phyloP scores from a whole-genome alignment of 495 filamentous ascomycete genomes.

The Chaetomium fimeti region DNA sequence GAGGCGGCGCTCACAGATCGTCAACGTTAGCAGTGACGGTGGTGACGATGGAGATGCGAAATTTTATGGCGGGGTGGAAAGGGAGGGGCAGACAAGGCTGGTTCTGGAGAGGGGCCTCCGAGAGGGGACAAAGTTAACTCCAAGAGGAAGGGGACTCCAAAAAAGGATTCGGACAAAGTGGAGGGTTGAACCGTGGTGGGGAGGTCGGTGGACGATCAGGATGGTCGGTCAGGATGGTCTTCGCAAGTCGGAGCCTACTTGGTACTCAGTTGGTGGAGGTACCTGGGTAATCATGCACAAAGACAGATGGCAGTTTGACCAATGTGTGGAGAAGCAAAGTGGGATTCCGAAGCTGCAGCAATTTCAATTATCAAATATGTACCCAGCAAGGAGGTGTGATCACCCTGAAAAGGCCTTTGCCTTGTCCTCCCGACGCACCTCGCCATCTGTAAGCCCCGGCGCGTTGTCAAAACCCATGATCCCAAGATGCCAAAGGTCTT shows the following conservation, averaged over 20 bases:
- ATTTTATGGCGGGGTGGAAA: slow-evolving; percentile 14
- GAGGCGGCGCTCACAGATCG: not conserved
- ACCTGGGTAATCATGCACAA: slow-evolving; percentile 6
- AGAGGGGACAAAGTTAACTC: not conserved
- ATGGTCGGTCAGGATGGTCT: not conserved
- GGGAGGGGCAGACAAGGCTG: not conserved
- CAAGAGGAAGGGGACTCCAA: not conserved
- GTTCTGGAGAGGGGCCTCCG: not conserved
- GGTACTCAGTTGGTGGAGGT: no score
- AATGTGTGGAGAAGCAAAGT: not conserved
- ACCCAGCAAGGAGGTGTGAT: not conserved
- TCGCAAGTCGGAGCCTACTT: no score
- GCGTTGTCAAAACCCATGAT: not conserved
- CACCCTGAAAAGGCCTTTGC: not conserved
- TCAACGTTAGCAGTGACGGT: not conserved
- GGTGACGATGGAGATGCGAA: slow-evolving; percentile 9
- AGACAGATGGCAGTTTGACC: not conserved
- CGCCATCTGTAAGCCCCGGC: not conserved
- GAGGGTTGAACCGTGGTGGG: slow-evolving; percentile 2
- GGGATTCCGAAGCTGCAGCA: not conserved
- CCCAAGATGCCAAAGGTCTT: not conserved
- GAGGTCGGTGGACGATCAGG: slow-evolving; percentile 3
- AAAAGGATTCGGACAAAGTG: not conserved
- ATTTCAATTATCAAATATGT: slow-evolving; percentile 3
- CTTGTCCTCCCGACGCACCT: not conserved